phyloP scores from a whole-genome alignment of 2,329 filamentous ascomycete species.

The Aspergillus ruber region DNA sequence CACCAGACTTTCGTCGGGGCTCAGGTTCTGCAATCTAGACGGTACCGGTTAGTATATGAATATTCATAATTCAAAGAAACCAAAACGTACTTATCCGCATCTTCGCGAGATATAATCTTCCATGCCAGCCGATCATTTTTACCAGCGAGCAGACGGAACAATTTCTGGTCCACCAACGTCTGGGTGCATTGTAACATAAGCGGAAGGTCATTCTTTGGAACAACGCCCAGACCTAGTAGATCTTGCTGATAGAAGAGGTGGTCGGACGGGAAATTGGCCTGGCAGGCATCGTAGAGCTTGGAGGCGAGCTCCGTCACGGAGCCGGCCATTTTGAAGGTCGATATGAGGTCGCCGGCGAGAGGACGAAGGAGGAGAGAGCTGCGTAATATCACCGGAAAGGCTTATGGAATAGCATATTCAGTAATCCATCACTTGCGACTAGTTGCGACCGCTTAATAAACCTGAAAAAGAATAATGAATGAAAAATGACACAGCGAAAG shows the following conservation, averaged over 20 bases:
- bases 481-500: constrained; percentile 2
- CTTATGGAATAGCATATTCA: constrained; percentile 28
- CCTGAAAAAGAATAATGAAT: constrained; percentile 9
- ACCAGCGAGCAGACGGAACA: constrained; percentile 40
- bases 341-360: constrained; percentile 13
- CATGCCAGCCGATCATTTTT: constrained; percentile 41
- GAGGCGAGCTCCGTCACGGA: constrained; percentile 35
- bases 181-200: constrained; percentile 41
- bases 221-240: constrained; percentile 36
- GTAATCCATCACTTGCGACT: constrained; percentile 1
- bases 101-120: constrained; percentile 43
- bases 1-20: constrained; percentile 70
- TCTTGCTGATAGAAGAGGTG: constrained; percentile 44
- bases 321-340: constrained; percentile 24
- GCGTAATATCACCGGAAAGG: constrained; percentile 21
- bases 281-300: constrained; percentile 41
- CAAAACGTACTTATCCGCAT: constrained; percentile 41
- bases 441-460: neutral
- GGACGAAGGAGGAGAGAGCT: constrained; percentile 4
- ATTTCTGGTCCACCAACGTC: constrained; percentile 40
- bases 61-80: neutral
- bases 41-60: constrained; percentile 8
- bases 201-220: constrained; percentile 38
- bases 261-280: constrained; percentile 33
- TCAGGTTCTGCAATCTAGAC: constrained; percentile 40